Evolutionary conservation across 495 filamentous ascomycete genomes (phyloP), one percentile per base, ranked within the genome.

Genomic region (Neurospora sp.): DNA sequence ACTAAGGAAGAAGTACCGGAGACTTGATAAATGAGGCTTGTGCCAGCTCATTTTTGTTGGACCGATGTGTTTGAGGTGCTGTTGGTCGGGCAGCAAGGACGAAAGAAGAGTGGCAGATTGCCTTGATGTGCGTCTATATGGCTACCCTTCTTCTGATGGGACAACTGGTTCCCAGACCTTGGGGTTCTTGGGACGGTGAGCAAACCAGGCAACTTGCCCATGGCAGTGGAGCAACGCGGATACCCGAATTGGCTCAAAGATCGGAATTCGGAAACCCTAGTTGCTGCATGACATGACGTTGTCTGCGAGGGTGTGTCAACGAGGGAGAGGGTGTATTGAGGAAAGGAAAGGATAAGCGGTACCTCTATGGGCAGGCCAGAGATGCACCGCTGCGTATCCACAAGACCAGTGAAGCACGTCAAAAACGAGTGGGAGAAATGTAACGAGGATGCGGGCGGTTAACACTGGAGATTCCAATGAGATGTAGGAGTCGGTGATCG

Each of bases 61-160:
- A 71, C 44, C 71, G 78, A 77, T 73, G 75, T 75, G 71, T 75
- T 66, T 53, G 46, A 73, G 69, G 53, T 74, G 73, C 40, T 73
- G 72, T 37, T 73, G 72, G 78, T 82, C 77, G 78, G 80, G 80
- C 79, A 82, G 40, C 79, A 82, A 81, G 74, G 37, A 77, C 59
- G 75, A 66, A 40, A 68, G 53, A 53, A 35, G 61, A 75, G 40
- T 42, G 71, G 61, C 41, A 37, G 70, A 70, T 70, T 73, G 46
- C 71, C 69, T 71, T 71, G 71, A 74, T 68, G 35, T 77, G 69
- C 41, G 70, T 72, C 71, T 76, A 74, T 76, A 75, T 77, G 75
- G 71, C 70, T 73, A 38, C 71, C 53, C 53, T 61, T 61, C 53
- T 31, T 61, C 68, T 53, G 38, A 59, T 20, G 69, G 40, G 44